These are phyloP conservation scores for Aristolochia fimbriata DNA, from an alignment of 164 flowering plant genomes.

Conservation along the genomic window DNA sequence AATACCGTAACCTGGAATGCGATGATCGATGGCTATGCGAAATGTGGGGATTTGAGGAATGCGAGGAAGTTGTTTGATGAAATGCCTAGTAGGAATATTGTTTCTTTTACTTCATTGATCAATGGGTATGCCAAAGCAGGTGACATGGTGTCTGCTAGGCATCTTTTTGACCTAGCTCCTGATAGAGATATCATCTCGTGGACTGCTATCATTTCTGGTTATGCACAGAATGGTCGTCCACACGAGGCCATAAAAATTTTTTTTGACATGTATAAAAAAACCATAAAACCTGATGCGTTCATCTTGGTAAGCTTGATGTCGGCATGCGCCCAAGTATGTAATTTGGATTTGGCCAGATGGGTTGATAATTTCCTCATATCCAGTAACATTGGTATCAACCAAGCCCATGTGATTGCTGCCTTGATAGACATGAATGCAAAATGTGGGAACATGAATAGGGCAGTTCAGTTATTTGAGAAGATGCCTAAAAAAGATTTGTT, in stretches of 20 bases:
- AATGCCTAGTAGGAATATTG: slow-evolving; percentile 8
- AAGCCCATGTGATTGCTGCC: slow-evolving; percentile 7
- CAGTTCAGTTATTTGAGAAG: slow-evolving; percentile 6
- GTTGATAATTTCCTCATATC: slow-evolving; percentile 3
- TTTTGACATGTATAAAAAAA: slow-evolving; percentile 4
- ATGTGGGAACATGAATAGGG: slow-evolving; percentile 17
- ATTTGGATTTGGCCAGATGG: slow-evolving; percentile 11
- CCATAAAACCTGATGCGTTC: slow-evolving; percentile 7
- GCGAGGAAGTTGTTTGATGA: slow-evolving; percentile 11
- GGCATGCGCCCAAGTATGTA: slow-evolving; percentile 13
- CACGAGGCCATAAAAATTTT: slow-evolving; percentile 11
- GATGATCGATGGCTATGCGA: slow-evolving; percentile 10
- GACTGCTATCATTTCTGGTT: slow-evolving; percentile 15
- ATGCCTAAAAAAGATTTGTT: slow-evolving; percentile 8
- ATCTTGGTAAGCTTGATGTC: slow-evolving; percentile 15
- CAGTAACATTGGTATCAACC: slow-evolving; percentile 3
- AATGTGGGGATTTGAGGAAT: slow-evolving; percentile 5
- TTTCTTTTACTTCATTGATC: slow-evolving; percentile 13
- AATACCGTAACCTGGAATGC: slow-evolving; percentile 12
- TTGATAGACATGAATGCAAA: slow-evolving; percentile 14
- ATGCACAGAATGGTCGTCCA: slow-evolving; percentile 15
- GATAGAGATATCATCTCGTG: slow-evolving; percentile 9
- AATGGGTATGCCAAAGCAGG: slow-evolving; percentile 15
- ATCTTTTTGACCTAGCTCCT: slow-evolving; percentile 7
- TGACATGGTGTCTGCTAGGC: slow-evolving; percentile 14